A percentile compares a stretch with the other conserved stretches of the same genome.
Evolutionary conservation across 176 grass and related monocot genomes (phyloP).

Genomic region (Juncus inflexus): DNA sequence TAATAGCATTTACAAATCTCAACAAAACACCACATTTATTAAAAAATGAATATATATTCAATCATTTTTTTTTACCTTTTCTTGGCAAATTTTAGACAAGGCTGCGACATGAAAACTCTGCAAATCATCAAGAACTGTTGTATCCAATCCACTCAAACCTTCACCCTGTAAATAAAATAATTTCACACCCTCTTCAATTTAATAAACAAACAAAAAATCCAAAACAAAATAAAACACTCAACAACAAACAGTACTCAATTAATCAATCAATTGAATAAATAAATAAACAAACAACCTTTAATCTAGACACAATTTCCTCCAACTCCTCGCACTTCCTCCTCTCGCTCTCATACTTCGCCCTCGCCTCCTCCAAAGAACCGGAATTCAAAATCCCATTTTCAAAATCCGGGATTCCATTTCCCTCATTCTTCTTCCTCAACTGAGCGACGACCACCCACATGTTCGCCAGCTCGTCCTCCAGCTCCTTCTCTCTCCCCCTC

Average conservation of each 20-base stretch:
- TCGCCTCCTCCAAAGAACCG: constrained; percentile 59
- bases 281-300: constrained; percentile 46
- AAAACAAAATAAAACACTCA: neutral
- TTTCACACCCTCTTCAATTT: too few species aligned
- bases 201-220: neutral
- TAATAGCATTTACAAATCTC: neutral
- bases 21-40: neutral
- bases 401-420: constrained; percentile 32
- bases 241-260: constrained; percentile 5
- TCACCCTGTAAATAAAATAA: constrained; percentile 45
- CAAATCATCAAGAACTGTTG: constrained; percentile 63
- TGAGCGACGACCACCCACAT: constrained; percentile 87
- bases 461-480: constrained; percentile 80
- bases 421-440: constrained; percentile 63
- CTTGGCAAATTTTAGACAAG: constrained; percentile 88
- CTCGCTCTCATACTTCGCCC: constrained; percentile 59
- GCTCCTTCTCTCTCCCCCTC: constrained; percentile 61
- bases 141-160: constrained; percentile 67
- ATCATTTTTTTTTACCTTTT: constrained; percentile 50
- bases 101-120: constrained; percentile 92
- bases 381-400: constrained; percentile 46
- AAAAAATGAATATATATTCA: neutral
- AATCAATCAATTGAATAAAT: too few species aligned
- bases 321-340: constrained; percentile 65
- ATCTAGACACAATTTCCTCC: constrained; percentile 63